Percentiles rank a stretch among this genome's conserved stretches.
Evolutionary conservation across 805 yeast species (phyloP).

Genomic region (Spathaspora girioi): DNA sequence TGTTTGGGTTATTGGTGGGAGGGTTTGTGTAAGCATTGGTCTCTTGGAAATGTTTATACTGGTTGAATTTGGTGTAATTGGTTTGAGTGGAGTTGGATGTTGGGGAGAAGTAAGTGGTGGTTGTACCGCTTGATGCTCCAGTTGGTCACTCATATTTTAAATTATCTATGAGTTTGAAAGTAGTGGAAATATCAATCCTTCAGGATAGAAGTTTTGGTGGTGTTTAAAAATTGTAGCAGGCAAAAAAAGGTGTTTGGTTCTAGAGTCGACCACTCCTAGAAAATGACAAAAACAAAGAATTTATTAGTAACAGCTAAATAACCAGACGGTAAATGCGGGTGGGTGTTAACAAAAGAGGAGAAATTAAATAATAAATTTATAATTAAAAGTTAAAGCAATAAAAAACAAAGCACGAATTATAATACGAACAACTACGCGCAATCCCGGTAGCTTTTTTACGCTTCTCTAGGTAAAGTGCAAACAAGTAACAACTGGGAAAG

Average conservation of each 20-base stretch:
- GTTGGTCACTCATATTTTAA: background rate
- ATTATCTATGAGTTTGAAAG: background rate
- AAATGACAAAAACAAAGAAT: background rate
- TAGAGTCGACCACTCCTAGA: background rate
- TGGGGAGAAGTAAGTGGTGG: background rate
- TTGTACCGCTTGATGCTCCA: background rate
- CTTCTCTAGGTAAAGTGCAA: too few relatives aligned
- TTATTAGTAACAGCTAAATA: background rate
- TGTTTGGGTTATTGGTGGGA: constrained; percentile 8
- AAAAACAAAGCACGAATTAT: background rate
- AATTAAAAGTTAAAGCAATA: background rate
- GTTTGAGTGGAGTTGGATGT: background rate
- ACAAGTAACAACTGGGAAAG: background rate
- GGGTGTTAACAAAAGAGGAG: background rate
- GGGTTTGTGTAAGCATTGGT: background rate
- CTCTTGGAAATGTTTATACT: background rate
- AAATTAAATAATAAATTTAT: background rate
- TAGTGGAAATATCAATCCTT: background rate
- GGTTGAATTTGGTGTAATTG: background rate
- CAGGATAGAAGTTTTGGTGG: background rate
- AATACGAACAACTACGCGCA: background rate
- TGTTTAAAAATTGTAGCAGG: background rate
- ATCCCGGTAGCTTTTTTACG: background rate
- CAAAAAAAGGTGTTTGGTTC: background rate
- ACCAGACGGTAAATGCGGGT: background rate